Percentiles rank a stretch among this genome's conserved stretches.
Evolutionary conservation across 192 early-diverging fungal species (phyloP).

Genomic region (Rhizophagus sp.): DNA sequence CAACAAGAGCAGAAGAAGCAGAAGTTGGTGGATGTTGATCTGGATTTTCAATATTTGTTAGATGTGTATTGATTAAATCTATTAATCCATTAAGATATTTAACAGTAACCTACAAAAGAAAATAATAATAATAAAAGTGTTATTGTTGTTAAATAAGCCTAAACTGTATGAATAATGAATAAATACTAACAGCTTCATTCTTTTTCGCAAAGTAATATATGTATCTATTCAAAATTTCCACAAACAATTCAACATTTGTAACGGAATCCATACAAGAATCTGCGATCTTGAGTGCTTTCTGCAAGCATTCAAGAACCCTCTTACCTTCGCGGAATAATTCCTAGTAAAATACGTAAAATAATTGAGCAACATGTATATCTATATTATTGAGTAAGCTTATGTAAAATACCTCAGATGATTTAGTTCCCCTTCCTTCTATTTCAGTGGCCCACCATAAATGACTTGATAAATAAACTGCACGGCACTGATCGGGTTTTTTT

Average conservation of each 20-base stretch:
- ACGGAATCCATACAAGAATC: conserved; percentile 90
- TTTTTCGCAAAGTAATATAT: conserved; percentile 93
- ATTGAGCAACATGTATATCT: background rate
- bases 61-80: conserved; percentile 89
- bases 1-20: conserved; percentile 64
- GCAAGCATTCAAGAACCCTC: conserved; percentile 85
- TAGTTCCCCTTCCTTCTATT: conserved; percentile 46
- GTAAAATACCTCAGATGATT: conserved; percentile 13
- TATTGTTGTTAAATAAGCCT: background rate
- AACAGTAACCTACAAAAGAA: conserved; percentile 68
- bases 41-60: conserved; percentile 71
- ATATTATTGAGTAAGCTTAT: background rate
- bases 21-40: conserved; percentile 63
- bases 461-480: conserved; percentile 76
- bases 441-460: conserved; percentile 93
- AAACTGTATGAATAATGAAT: background rate
- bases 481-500: conserved; percentile 94
- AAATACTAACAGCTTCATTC: conserved; percentile 75
- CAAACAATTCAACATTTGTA: conserved; percentile 90
- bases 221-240: conserved; percentile 96
- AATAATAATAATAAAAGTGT: background rate
- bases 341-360: conserved; percentile 18
- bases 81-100: conserved; percentile 95
- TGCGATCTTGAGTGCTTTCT: conserved; percentile 93
- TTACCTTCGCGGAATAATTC: conserved; percentile 83